phyloP scores from a whole-genome alignment of 2,329 filamentous ascomycete species.

The Colletotrichum camelliae region DNA sequence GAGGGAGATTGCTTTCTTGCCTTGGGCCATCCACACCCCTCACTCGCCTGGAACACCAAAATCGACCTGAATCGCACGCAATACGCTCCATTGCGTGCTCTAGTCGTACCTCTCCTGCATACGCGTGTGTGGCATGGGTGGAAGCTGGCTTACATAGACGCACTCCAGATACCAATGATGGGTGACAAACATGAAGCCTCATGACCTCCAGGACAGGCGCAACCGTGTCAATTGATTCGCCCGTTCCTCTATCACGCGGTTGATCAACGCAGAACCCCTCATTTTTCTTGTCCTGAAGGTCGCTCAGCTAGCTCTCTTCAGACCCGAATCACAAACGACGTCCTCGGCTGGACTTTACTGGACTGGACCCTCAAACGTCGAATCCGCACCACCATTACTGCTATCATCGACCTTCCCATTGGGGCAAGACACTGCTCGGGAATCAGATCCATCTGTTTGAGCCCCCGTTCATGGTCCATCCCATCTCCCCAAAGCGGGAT shows the following conservation, averaged over 20 bases:
- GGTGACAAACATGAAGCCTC: constrained; percentile 1
- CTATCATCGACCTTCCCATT: constrained; percentile 10
- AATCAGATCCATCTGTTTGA: constrained; percentile 1
- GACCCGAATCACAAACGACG: background rate
- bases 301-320: background rate
- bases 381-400: background rate
- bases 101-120: background rate
- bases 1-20: background rate
- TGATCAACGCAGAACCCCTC: constrained; percentile 1
- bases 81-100: background rate
- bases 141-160: background rate
- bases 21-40: background rate
- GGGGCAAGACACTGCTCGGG: background rate
- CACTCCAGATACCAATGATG: background rate
- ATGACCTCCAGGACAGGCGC: background rate
- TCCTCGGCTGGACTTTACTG: background rate
- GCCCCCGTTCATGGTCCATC: background rate
- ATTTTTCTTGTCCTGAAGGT: background rate
- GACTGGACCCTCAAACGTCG: background rate
- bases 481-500: background rate
- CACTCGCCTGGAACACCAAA: background rate
- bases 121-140: background rate
- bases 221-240: background rate
- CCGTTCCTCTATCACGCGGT: background rate
- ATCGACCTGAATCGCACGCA: background rate